phyloP scores from a whole-genome alignment of 192 early-diverging fungal genomes.

The Umbelopsis sp. region DNA sequence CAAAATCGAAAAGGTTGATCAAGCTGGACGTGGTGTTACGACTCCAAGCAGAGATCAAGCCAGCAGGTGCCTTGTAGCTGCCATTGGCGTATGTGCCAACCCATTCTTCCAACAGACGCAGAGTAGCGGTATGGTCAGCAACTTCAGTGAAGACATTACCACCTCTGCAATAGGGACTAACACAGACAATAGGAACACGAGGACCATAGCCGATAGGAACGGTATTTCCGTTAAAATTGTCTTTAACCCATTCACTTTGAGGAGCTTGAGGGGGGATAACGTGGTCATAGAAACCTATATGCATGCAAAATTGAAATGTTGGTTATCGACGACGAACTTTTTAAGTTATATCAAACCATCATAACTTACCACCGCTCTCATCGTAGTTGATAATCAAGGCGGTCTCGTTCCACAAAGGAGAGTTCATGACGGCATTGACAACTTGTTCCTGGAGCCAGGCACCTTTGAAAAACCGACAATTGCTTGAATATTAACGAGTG shows the following conservation, averaged over 20 bases:
- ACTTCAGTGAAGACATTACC: conserved; percentile 29
- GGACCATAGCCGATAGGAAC: conserved; percentile 17
- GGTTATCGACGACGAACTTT: too few relatives aligned
- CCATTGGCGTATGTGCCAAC: conserved; percentile 21
- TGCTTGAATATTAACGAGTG: background rate
- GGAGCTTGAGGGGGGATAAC: conserved; percentile 23
- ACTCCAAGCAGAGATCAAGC: conserved; percentile 15
- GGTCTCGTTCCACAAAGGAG: conserved; percentile 20
- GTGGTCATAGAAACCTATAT: conserved; percentile 22
- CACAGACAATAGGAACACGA: conserved; percentile 24
- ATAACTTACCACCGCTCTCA: conserved; percentile 24
- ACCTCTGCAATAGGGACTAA: conserved; percentile 25
- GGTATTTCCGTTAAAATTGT: conserved; percentile 10
- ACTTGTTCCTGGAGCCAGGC: conserved; percentile 33
- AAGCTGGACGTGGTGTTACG: conserved; percentile 5
- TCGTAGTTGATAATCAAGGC: conserved; percentile 35
- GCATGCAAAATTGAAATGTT: too few relatives aligned
- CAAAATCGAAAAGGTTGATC: conserved; percentile 15
- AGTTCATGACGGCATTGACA: conserved; percentile 29
- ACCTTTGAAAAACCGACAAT: background rate
- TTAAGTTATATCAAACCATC: too few relatives aligned
- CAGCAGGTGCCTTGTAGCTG: conserved; percentile 23
- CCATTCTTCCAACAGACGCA: conserved; percentile 26
- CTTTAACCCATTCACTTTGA: conserved; percentile 10
- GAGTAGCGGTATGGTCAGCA: conserved; percentile 25